Base-by-base conservation (phyloP, 768 basidiomycete genomes). In the Crepidotus variabilis region DNA sequence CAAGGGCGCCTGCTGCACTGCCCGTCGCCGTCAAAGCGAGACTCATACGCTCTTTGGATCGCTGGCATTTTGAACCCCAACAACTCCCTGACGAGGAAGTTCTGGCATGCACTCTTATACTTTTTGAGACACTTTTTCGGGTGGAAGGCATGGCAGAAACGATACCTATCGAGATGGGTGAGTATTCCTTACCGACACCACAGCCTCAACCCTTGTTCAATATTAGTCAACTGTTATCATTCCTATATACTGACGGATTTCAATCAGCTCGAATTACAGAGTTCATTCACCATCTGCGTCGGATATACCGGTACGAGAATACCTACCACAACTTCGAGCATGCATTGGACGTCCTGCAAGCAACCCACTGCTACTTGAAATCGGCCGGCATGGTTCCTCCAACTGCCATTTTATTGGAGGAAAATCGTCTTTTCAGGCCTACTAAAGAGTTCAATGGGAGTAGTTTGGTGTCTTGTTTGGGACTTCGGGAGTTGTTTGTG, bases 241-340 rank as follows among this genome's bases (percentile, higher is more conserved):
- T 28, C 3, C 3, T 28, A 28, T 28, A 28, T 28, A 28, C 28
- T 28, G 28, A 28, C 28, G 8, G 8, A 28, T 8, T 8, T 39
- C n/a, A 14, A 51, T 39, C 45, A 93, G 94, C 78, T 61, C 84
- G 87, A 72, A 79, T 98, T 60, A 80, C 84, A 18, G 72, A 83
- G 9, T 88, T 98, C 64, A 79, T 99, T 39, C 83, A 85, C 62
- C 92, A 96, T 61, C 81, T 98, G n/a, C 85, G 88, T n/a, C 83
- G 84, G 24, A 87, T 96, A 51, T 99, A 99, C 70, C 89, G 94
- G 58, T 80, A 83, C 51, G 85, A 87, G 56, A 98, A 98, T 72
- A 88, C 90, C 23, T 99, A 99, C 70, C 97, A 99, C 78, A 99
- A 98, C 67, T 98, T 96, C 68, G 86, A 92, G 59, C 97, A 99